Evolutionary conservation across 2,329 filamentous ascomycete species (phyloP), one percentile per base, ranked within the genome.

Genomic region (Westerdykella aurantiaca): DNA sequence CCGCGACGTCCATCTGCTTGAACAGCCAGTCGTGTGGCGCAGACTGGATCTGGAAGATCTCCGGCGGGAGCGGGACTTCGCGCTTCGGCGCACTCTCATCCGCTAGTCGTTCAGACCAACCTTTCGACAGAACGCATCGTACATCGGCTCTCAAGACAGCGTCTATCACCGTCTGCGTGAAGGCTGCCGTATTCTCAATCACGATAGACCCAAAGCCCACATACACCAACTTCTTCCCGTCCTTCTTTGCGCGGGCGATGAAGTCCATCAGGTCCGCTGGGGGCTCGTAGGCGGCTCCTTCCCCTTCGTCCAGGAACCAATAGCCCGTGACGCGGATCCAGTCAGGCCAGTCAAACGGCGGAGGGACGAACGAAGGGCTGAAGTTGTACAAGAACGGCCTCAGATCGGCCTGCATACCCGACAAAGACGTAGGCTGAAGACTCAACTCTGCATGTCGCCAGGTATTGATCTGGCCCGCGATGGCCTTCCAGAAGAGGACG

Each of bases 331-430:
- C 88, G 35, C 88, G 82, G 64, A 98, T 93, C 93, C 93, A 98
- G 66, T 97, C 93, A 34, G 88, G 91, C 69, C 90, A 98, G 69
- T 98, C 93, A 1, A 96, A 75, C 13, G 93, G 93, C 22, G 90
- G 91, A 2, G 87, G 82, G n/a, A 98, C 93, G 11, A 98, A 93
- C 10, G 82, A 86, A 0, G 90, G 88, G 44, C 88, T 95, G 66
- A 96, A 97, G 69, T 96, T 97, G 74, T 98, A 98, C 37, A 98
- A 69, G 68, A 98, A 98, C 0, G 93, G 93, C n/a, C 96, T 88
- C 65, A 95, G 94, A 72, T 96, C 95, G 2, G 87, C 84, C 69
- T 96, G 89, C 80, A 98, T 81, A 71, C 90, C 95, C 63, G 93
- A 86, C 35, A 95, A 72, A 45, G 74, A 88, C 1, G 93, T 98